phyloP scores from a whole-genome alignment of 2,329 filamentous ascomycete species.

The Bipolaris oryzae region DNA sequence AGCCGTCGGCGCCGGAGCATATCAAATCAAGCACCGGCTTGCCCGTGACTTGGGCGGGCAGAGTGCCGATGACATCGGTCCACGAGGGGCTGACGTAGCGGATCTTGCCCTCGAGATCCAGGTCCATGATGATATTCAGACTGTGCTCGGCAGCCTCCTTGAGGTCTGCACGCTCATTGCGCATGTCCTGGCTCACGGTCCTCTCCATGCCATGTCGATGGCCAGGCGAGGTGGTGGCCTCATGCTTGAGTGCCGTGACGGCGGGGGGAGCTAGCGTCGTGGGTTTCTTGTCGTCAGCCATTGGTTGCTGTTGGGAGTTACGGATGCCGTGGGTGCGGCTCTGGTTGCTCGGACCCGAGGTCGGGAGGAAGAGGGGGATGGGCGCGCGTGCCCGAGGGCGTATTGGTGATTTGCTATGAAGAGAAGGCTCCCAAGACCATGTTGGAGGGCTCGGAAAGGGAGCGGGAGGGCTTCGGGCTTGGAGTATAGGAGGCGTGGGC shows the following conservation, averaged over 20 bases:
- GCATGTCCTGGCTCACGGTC: constrained; percentile 84
- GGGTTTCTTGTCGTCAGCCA: constrained; percentile 36
- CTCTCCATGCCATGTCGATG: constrained; percentile 58
- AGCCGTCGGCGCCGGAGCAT: constrained; percentile 78
- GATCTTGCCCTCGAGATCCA: constrained; percentile 86
- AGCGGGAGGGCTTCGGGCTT: constrained; percentile 7
- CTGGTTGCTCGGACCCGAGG: constrained; percentile 17
- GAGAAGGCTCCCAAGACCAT: constrained; percentile 41
- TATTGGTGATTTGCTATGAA: constrained; percentile 39
- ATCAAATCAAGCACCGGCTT: constrained; percentile 81
- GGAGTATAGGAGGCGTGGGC: constrained; percentile 3
- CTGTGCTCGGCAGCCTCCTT: constrained; percentile 96
- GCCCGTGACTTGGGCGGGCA: constrained; percentile 73
- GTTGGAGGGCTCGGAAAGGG: constrained; percentile 24
- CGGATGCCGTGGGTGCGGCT: constrained; percentile 16
- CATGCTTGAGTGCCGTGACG: constrained; percentile 52
- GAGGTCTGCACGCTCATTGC: constrained; percentile 90
- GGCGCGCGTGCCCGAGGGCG: constrained; percentile 39
- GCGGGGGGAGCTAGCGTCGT: constrained; percentile 51
- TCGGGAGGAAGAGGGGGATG: constrained; percentile 16
- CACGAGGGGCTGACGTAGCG: constrained; percentile 97
- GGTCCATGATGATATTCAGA: constrained; percentile 92
- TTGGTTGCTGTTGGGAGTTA: constrained; percentile 22
- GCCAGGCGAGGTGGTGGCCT: constrained; percentile 38
- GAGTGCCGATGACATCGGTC: constrained; percentile 87